Base-by-base conservation (phyloP, 768 basidiomycete species). In the Russula earlei region DNA sequence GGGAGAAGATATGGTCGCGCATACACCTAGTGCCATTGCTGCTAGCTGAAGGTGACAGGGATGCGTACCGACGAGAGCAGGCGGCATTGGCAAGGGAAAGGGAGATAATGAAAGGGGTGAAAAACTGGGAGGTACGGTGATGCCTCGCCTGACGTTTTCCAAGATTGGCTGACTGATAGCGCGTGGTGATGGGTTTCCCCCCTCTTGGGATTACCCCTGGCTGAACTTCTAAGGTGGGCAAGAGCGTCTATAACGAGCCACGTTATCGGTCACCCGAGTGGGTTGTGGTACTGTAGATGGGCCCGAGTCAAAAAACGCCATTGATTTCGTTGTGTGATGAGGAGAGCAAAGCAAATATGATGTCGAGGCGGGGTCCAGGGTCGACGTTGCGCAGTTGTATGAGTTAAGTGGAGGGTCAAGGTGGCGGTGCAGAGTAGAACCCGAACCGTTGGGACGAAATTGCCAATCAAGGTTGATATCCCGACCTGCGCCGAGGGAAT, bases 1-100 rank as follows among this genome's bases (percentile, higher is more conserved):
- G 95, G 61, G 95, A 99, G 75, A 86, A 87, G 72, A 82, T 83
- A 34, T 97, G 95, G 95, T 89, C 93, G 56, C 82, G 95, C 61
- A 92, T 99, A 67, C 84, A 98, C 74, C 80, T 96, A 33, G 85
- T 93, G 31, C 96, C 95, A 10, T 69, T 97, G 55, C 77, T 99
- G 44, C 77, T 94, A 63, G 95, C 95, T 37, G 95, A 99, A 69
- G 84, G 84, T 4, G 95, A 99, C 74, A 85, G 96, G 53, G 91
- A 94, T 69, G 76, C 78, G 54, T 92, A 89, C 74, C 78, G 91
- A 58, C 81, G 90, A 37, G 73, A 84, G 65, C 80, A 84, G 66
- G 91, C 89, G n/a, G 83, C 82, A 47, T 49, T 85, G 52, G 84
- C 74, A 25, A 72, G 91, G 44, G 96, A 98, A 72, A 77, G 75